Evolutionary conservation across 495 filamentous ascomycete species (phyloP).

Genomic region (Penicillium nucicola): DNA sequence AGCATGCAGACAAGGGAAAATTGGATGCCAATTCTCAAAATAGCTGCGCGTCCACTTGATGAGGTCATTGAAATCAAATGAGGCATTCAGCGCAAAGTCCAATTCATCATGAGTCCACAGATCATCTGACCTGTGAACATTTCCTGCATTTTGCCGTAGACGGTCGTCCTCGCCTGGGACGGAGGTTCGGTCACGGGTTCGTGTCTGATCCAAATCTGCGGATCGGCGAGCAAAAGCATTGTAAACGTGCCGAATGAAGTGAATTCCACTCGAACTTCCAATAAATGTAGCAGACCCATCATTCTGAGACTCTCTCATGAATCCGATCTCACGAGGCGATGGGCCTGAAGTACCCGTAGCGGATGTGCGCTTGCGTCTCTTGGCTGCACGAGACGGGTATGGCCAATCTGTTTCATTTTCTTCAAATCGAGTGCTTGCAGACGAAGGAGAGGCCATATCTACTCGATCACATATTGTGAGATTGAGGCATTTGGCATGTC

Average conservation of each 20-base stretch:
- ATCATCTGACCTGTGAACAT: slow-evolving; percentile 10
- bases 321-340: slow-evolving; percentile 36
- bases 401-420: slow-evolving; percentile 19
- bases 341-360: slow-evolving; percentile 12
- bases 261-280: slow-evolving; percentile 50
- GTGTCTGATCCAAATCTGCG: slow-evolving; percentile 28
- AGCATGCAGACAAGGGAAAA: slow-evolving; percentile 45
- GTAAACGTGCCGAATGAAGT: slow-evolving; percentile 47
- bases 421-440: slow-evolving; percentile 12
- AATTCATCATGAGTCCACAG: slow-evolving; percentile 32
- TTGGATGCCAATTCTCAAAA: slow-evolving; percentile 48
- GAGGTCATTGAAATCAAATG: slow-evolving; percentile 30
- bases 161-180: slow-evolving; percentile 50
- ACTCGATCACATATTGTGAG: background rate
- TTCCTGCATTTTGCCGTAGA: slow-evolving; percentile 17
- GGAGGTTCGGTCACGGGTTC: slow-evolving; percentile 27
- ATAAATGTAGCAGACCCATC: slow-evolving; percentile 39
- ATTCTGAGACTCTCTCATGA: slow-evolving; percentile 36
- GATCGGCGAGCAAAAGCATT: slow-evolving; percentile 41
- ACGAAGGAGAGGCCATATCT: slow-evolving; percentile 18
- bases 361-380: slow-evolving; percentile 31
- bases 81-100: slow-evolving; percentile 6
- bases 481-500: background rate
- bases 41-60: slow-evolving; percentile 40
- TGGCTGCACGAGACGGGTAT: slow-evolving; percentile 18